Conservation (phyloP, 2,329 filamentous ascomycete species). For the Phialophora tarda region DNA sequence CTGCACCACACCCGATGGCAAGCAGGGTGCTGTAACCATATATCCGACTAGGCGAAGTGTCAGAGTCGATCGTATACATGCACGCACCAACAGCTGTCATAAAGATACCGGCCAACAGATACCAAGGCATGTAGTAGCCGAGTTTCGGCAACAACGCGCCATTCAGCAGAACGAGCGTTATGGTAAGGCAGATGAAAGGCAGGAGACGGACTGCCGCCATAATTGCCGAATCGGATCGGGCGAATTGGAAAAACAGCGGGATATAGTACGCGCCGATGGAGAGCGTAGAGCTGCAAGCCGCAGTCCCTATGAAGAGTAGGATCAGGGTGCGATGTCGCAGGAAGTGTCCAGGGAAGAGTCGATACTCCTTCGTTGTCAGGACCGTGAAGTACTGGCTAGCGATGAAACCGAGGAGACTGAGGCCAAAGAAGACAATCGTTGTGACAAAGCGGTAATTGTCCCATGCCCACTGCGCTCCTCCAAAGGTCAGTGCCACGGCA, state of each 20-base stretch:
- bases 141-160: slow-evolving; percentile 37
- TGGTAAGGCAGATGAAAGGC: slow-evolving; percentile 43
- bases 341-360: slow-evolving; percentile 59
- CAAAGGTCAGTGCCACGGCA: slow-evolving; percentile 59
- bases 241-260: slow-evolving; percentile 62
- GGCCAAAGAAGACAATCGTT: slow-evolving; percentile 55
- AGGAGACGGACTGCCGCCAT: slow-evolving; percentile 44
- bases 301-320: slow-evolving; percentile 52
- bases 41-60: slow-evolving; percentile 35
- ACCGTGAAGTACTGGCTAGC: slow-evolving; percentile 55
- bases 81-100: slow-evolving; percentile 37
- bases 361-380: slow-evolving; percentile 51
- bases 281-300: slow-evolving; percentile 47
- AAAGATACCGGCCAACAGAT: slow-evolving; percentile 38
- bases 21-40: slow-evolving; percentile 42
- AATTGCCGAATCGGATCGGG: slow-evolving; percentile 48
- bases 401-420: slow-evolving; percentile 52
- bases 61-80: slow-evolving; percentile 33
- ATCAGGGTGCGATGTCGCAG: slow-evolving; percentile 47
- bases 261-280: slow-evolving; percentile 58
- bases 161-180: slow-evolving; percentile 37
- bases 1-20: slow-evolving; percentile 38
- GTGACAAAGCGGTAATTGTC: slow-evolving; percentile 52
- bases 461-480: slow-evolving; percentile 59
- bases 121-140: slow-evolving; percentile 43